Evolutionary conservation across 2,329 filamentous ascomycete genomes (phyloP).

Genomic region (Ceratocystis destructans): DNA sequence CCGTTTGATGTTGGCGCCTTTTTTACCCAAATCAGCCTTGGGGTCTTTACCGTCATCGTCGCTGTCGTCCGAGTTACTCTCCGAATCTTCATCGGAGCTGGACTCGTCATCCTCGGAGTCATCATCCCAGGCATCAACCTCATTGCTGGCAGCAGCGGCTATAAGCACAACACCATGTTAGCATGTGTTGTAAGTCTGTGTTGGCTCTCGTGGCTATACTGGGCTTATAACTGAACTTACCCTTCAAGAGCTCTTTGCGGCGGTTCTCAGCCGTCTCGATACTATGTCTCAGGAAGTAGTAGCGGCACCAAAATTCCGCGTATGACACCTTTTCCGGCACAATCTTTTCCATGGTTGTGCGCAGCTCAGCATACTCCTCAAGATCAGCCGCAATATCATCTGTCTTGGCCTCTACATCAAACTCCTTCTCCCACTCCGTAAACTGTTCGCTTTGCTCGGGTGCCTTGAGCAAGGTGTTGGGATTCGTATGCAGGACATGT

Average conservation of each 20-base stretch:
- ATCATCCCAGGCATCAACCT: constrained; percentile 53
- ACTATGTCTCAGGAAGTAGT: constrained; percentile 87
- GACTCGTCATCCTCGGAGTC: constrained; percentile 44
- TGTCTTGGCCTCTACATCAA: constrained; percentile 74
- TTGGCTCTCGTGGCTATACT: background rate
- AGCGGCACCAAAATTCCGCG: constrained; percentile 78
- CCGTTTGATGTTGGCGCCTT: constrained; percentile 27
- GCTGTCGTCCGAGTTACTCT: constrained; percentile 27
- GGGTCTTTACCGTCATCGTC: background rate
- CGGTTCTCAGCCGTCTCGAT: constrained; percentile 87
- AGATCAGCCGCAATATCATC: constrained; percentile 68
- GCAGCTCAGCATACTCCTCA: constrained; percentile 72
- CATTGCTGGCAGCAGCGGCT: constrained; percentile 59
- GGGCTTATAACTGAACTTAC: constrained; percentile 35
- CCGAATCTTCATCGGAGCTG: constrained; percentile 24
- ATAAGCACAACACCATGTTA: constrained; percentile 15
- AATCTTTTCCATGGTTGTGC: constrained; percentile 82
- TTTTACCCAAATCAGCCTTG: constrained; percentile 22
- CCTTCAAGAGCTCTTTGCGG: constrained; percentile 78
- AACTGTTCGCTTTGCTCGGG: constrained; percentile 58
- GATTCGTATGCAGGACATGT: constrained; percentile 80
- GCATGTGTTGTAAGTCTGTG: background rate
- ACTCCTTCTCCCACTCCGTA: constrained; percentile 55
- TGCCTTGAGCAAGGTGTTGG: constrained; percentile 72
- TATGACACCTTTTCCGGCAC: constrained; percentile 93